phyloP scores from a whole-genome alignment of 805 yeast genomes.

The Ogataea zsoltii region DNA sequence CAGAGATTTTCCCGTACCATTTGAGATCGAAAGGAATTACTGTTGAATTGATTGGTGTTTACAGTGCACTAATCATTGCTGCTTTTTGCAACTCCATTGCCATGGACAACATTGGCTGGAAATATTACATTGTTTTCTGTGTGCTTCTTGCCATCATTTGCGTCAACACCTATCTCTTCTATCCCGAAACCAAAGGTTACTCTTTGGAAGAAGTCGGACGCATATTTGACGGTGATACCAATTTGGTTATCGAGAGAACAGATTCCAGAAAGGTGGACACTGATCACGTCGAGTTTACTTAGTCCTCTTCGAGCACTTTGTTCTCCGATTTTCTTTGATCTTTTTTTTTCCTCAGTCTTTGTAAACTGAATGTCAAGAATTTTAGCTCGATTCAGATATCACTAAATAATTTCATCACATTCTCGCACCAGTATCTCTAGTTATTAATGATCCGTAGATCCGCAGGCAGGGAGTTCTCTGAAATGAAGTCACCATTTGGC shows the following conservation, averaged over 20 bases:
- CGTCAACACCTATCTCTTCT: conserved; percentile 34
- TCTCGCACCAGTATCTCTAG: too few species aligned
- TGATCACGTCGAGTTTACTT: conserved; percentile 17
- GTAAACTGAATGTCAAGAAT: too few species aligned
- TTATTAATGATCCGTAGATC: conserved; percentile 29
- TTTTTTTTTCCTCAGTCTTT: too few species aligned
- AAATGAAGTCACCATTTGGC: conserved; percentile 34
- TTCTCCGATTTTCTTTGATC: too few species aligned
- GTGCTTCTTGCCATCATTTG: conserved; percentile 31
- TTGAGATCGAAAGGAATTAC: conserved; percentile 67
- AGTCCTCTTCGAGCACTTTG: too few species aligned
- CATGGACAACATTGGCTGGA: conserved; percentile 41
- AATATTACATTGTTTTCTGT: conserved; percentile 38
- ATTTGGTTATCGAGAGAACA: conserved; percentile 3
- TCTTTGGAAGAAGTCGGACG: conserved; percentile 41
- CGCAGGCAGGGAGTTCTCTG: conserved; percentile 23
- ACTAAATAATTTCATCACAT: too few species aligned
- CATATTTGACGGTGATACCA: conserved; percentile 42
- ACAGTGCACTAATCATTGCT: conserved; percentile 23
- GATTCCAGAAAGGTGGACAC: conserved; percentile 9
- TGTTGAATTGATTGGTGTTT: conserved; percentile 15
- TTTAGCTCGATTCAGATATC: too few species aligned
- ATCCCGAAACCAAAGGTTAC: conserved; percentile 48
- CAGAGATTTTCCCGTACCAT: conserved; percentile 56
- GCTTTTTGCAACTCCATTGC: conserved; percentile 37